These are phyloP conservation scores for Hypholoma sublateritium DNA, from an alignment of 768 basidiomycete species.

Conservation along the genomic window DNA sequence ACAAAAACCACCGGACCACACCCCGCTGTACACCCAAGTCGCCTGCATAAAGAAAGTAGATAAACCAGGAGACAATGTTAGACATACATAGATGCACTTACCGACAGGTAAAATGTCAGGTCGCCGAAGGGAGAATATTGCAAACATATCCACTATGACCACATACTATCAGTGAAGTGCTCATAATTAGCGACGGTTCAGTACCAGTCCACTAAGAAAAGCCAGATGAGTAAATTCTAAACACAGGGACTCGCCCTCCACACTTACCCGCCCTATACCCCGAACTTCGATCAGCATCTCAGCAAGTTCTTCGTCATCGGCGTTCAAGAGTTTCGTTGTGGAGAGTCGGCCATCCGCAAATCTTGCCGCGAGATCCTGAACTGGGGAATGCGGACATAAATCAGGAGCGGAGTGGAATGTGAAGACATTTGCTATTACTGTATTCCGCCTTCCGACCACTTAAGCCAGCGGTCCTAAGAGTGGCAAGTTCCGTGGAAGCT, in stretches of 20 bases:
- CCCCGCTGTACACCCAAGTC: conserved; percentile 86
- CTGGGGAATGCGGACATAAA: conserved; percentile 34
- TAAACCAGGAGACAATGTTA: not conserved
- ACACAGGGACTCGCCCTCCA: not conserved
- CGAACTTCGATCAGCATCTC: conserved; percentile 75
- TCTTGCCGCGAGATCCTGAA: conserved; percentile 73
- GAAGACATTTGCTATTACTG: conserved; percentile 40
- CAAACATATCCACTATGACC: conserved; percentile 82
- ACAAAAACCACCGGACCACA: conserved; percentile 64
- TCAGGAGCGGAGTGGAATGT: not conserved
- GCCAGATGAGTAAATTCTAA: not conserved
- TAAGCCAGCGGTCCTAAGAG: conserved; percentile 72
- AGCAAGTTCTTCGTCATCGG: conserved; percentile 74
- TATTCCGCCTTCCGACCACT: conserved; percentile 91
- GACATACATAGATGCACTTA: conserved; percentile 11
- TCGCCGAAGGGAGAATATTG: conserved; percentile 83
- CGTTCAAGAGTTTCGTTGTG: conserved; percentile 65
- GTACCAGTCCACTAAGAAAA: conserved; percentile 59
- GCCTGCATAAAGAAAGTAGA: conserved; percentile 37
- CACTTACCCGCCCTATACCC: conserved; percentile 72
- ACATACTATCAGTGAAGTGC: conserved; percentile 1
- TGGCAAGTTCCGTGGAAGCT: conserved; percentile 52
- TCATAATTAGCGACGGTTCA: conserved; percentile 5
- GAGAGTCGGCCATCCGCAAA: conserved; percentile 83
- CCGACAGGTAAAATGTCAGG: conserved; percentile 70